Evolutionary conservation across 2,329 filamentous ascomycete genomes (phyloP), one percentile per base, ranked within the genome.

Genomic region (Penicillium paneum): DNA sequence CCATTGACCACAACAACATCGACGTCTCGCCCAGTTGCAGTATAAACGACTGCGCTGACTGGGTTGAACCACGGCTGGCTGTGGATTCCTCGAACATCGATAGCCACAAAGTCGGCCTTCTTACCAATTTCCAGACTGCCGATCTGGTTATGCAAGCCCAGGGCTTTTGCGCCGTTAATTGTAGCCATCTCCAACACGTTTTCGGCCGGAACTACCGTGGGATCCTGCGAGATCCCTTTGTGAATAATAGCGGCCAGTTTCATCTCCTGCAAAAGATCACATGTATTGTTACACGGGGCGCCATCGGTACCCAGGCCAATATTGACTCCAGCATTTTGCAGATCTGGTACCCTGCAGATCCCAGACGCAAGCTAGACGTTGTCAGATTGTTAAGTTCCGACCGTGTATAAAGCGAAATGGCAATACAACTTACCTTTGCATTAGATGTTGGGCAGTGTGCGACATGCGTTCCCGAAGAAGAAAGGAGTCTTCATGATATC

Each of bases 181-280:
- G 79, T 80, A 0, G 78, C 77, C 75, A 81, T 79, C 54, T 77
- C 75, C 26, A 80, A 62, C 1, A 76, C 77, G 0, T 65, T 66
- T 52, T 80, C 73, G 0, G 79, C 79, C 0, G 69, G 68, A 2
- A 80, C 67, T 0, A 71, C 57, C 0, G 67, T 70, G 2, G 80
- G 77, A 55, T 81, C 72, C 42, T 71, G 69, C 5, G 67, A 70
- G 3, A 62, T 55, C 17, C 76, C 76, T 57, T 78, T 78, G 55
- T 82, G 80, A 32, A 82, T 64, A 11, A 81, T 76, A 0, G 72
- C 75, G 0, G 79, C 78, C 0, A 81, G 68, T 46, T 79, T 78
- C 78, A 81, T 81, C 66, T 82, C 79, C 44, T 77, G 77, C 17
- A 82, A 62, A 65, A 82, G 74, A 56, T 81, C 79, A 62, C 79